Conservation (phyloP, 345 rosid genomes). For the Gossypium herbaceum region DNA sequence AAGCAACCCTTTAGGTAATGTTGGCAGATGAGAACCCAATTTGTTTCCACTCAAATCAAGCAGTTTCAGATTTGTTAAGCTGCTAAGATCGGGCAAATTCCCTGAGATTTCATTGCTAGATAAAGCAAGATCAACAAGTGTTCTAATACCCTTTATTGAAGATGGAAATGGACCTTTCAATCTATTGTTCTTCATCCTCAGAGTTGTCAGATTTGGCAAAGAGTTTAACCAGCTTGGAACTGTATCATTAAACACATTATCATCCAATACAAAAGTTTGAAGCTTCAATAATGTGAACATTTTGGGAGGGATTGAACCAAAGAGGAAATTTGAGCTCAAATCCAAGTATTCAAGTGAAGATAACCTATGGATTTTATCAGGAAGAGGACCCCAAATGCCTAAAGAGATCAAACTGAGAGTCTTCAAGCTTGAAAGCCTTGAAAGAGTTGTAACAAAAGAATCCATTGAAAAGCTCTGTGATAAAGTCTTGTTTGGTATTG, state of each 20-base stretch:
- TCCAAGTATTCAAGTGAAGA: slow-evolving; percentile 72
- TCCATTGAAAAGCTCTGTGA: slow-evolving; percentile 71
- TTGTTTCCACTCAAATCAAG: slow-evolving; percentile 81
- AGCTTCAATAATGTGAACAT: slow-evolving; percentile 69
- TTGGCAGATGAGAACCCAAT: slow-evolving; percentile 64
- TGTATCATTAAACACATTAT: slow-evolving; percentile 64
- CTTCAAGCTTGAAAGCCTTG: slow-evolving; percentile 74
- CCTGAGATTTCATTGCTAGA: slow-evolving; percentile 73
- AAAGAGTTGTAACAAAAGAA: slow-evolving; percentile 75
- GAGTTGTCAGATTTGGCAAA: slow-evolving; percentile 51
- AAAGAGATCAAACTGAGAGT: slow-evolving; percentile 71
- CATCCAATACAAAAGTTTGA: slow-evolving; percentile 59
- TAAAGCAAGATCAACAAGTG: slow-evolving; percentile 58
- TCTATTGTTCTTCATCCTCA: slow-evolving; percentile 63
- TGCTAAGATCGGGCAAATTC: slow-evolving; percentile 63
- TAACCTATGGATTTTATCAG: slow-evolving; percentile 77
- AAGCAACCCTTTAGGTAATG: slow-evolving; percentile 56
- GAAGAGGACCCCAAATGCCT: slow-evolving; percentile 89
- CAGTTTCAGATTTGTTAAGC: slow-evolving; percentile 53
- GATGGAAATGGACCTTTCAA: slow-evolving; percentile 68
- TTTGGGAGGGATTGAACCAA: slow-evolving; percentile 66
- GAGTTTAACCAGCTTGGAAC: slow-evolving; percentile 67
- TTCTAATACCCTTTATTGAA: slow-evolving; percentile 48
- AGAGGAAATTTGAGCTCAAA: slow-evolving; percentile 79
- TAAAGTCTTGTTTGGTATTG: slow-evolving; percentile 62